Evolutionary conservation across 768 basidiomycete species (phyloP), one percentile per base, ranked within the genome.

Genomic region (Suillus variegatus): DNA sequence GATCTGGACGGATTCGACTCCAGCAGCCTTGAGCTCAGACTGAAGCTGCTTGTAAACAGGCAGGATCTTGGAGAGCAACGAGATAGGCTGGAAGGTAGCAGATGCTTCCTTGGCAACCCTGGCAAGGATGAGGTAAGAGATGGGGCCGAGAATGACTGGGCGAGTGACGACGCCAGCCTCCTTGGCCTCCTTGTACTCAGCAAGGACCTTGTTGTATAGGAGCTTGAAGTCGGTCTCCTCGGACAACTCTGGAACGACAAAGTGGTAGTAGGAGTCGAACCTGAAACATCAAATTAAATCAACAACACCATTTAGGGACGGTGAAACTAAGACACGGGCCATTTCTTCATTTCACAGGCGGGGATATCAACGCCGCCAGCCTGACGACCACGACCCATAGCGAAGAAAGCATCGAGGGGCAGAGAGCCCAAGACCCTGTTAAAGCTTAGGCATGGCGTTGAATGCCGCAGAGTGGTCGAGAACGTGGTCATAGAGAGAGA

Each of bases 191-290:
- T 91, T 88, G 84, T 87, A 99, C 77, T 97, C 94, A 72, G 90
- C 89, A 66, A 99, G 87, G 57, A 92, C 88, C 85, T 98, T 97
- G 91, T 97, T 97, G 82, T 89, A 90, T 82, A 91, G 87, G 76
- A 99, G 84, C 82, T 97, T 95, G 88, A 99, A 98, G 70, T 97
- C 89, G 38, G 90, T 92, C 73, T 86, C 82, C 62, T 93, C 91
- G 10, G 93, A 93, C 79, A 97, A 87, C 81, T 97, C 97, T 64
- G 96, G 96, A 66, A 99, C 97, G 78, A 99, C 95, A 75, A 90
- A 96, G 84, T 99, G 96, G 84, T 97, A 99, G 88, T 97, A 97
- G 60, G 94, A 95, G 81, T 97, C 95, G 78, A 95, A 97, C 95
- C 94, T 96, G 68, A 47, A 67, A 58, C 41, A 63, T 22, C 16